Base-by-base conservation (phyloP, 2,329 filamentous ascomycete species). In the Huntiella abstrusa region DNA sequence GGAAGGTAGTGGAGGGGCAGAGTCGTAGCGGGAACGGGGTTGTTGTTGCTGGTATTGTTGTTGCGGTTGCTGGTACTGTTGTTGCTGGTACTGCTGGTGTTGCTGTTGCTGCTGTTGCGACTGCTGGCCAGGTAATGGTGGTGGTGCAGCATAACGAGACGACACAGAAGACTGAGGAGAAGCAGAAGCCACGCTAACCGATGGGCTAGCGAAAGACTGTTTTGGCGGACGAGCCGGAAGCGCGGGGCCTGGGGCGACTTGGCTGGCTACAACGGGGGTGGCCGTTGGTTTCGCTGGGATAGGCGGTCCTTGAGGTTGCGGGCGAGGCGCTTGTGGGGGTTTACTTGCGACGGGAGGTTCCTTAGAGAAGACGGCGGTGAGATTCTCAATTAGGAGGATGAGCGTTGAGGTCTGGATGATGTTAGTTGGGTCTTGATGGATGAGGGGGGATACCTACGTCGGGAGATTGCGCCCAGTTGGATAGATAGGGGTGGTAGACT, bases 401-500 rank as follows among this genome's bases (percentile, higher is more conserved):
- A 95, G 66, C 32, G 77, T 87, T 1, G 84, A 92, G 67, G 85
- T 88, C 85, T 79, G 28, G 13, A 43, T 2, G 10, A 1, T n/a
- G 15, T n/a, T 19, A 19, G 17, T 19, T 19, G 17, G 17, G 13
- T 35, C 11, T 35, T 35, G 33, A 35, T 35, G 12, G 5, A 35
- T 12, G 22, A 42, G 44, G 54, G 15, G 54, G 46, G 16, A 19
- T 19, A 75, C 82, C 66, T 61, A 92, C 84, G 74, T 94, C 84
- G 82, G 83, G 91, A 55, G 83, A 88, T 53, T 84, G 77, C 32
- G 71, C 67, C 91, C 91, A 98, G 51, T 85, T 79, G 32, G 85
- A 83, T 41, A 98, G 67, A 60, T 96, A 98, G 34, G 91, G 91
- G 59, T 98, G 91, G 59, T 96, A 98, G 52, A 96, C 75, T 59